Evolutionary conservation across 768 basidiomycete species (phyloP).

Genomic region (Leccinum variicolor): DNA sequence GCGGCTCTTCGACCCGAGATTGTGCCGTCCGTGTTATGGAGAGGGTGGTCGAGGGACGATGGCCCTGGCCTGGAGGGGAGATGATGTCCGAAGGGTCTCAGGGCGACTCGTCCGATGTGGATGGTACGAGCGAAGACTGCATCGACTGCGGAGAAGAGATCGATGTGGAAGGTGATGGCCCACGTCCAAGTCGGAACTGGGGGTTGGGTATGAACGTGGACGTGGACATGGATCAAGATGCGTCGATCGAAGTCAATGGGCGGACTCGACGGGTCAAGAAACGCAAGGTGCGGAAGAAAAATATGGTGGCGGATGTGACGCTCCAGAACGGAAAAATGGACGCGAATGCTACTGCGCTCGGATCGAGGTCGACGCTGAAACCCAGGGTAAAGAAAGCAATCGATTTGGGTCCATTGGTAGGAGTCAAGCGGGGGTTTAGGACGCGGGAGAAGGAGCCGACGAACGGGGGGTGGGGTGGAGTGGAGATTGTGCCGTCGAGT

Average conservation of each 20-base stretch:
- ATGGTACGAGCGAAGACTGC: conserved; percentile 11
- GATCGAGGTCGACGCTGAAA: not conserved
- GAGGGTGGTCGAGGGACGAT: conserved; percentile 49
- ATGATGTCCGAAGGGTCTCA: conserved; percentile 23
- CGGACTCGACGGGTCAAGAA: conserved; percentile 15
- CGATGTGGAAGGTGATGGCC: conserved; percentile 26
- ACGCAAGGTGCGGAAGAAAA: conserved; percentile 21
- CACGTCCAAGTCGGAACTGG: conserved; percentile 5
- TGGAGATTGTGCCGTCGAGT: conserved; percentile 48
- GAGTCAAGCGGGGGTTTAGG: conserved; percentile 55
- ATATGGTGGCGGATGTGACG: conserved; percentile 29
- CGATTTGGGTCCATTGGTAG: conserved; percentile 65
- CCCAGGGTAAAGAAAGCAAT: conserved; percentile 13
- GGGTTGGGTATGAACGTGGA: conserved; percentile 25
- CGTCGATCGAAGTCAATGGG: conserved; percentile 2
- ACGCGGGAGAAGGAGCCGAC: conserved; percentile 54
- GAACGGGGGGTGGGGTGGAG: conserved; percentile 61
- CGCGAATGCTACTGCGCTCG: not conserved
- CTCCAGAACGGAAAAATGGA: not conserved
- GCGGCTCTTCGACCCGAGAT: conserved; percentile 57
- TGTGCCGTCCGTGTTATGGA: conserved; percentile 67
- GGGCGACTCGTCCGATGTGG: conserved; percentile 14
- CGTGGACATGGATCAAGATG: conserved; percentile 22
- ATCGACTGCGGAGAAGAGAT: conserved; percentile 17
- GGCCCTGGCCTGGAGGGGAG: conserved; percentile 32